Base-by-base conservation (phyloP, 208 protist species). In the Acanthamoeba healyi region DNA sequence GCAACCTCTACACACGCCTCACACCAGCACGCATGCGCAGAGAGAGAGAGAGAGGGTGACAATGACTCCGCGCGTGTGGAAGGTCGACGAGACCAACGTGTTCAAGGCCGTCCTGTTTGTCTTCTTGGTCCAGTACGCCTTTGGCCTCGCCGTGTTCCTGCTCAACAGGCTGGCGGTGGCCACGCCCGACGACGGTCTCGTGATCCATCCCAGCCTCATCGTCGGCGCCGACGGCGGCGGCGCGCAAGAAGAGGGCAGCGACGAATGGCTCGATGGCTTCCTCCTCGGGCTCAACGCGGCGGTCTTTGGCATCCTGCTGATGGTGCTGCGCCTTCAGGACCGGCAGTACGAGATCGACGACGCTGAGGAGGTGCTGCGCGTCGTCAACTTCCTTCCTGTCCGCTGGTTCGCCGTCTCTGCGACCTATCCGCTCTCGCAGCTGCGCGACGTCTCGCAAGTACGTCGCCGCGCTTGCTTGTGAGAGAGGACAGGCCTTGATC, bases 341-440 rank as follows among this genome's bases (percentile, higher is more conserved):
- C 7, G 36, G 32, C 70, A 24, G 7, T 79, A 79, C 70, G 70
- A 79, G 70, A 44, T 79, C 14, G 34, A 79, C 70, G 70, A 79
- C 34, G 32, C n/a, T 9, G 70, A 79, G 24, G 70, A 79, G 26
- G 36, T 44, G 5, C 36, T 79, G 29, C 70, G 70, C 70, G 24
- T 79, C 17, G 26, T 79, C 38, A 79, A 79, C 38, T 79, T 12
- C 29, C 26, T 79, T 19, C 70, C 70, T 24, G 6, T 79, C 12
- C 34, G 70, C 36, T 42, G 32, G 34, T 44, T 79, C 34, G 7
- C 70, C 17, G 70, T 79, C 9, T 79, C 70, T 10, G 70, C 70
- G 6, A n/a, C 6, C 10, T 79, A 79, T n/a, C 70, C 70, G 9
- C 70, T 79, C 34, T 38, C 24, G 15, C n/a, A 42, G 29, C 36